These are phyloP conservation scores for Leccinum griseonigrum DNA, from an alignment of 1,284 basidiomycete species.

Conservation along the genomic window DNA sequence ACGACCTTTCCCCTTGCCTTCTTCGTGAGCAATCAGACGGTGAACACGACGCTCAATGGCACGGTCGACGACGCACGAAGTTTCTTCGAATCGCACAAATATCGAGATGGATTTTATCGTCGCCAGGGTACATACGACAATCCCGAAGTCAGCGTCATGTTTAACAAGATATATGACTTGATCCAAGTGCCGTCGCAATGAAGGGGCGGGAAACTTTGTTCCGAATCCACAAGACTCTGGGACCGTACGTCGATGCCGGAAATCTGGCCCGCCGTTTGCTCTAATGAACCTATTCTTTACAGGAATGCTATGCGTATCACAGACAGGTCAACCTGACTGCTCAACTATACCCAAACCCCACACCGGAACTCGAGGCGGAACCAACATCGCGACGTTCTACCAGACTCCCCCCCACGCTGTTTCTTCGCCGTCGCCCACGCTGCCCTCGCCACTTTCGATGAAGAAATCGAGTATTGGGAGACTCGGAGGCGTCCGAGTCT, in stretches of 20 bases:
- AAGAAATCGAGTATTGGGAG: too few relatives aligned
- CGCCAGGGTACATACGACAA: slow-evolving; percentile 21
- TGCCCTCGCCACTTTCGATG: too few relatives aligned
- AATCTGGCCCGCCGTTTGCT: background rate
- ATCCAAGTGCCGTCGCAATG: slow-evolving; percentile 16
- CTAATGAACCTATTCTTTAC: slow-evolving; percentile 4
- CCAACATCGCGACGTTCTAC: slow-evolving; percentile 26
- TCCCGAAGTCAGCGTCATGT: slow-evolving; percentile 1
- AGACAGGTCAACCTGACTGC: slow-evolving; percentile 23
- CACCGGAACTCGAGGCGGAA: slow-evolving; percentile 15
- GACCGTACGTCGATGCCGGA: slow-evolving; percentile 14
- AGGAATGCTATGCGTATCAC: slow-evolving; percentile 23
- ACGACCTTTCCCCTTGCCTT: slow-evolving; percentile 28
- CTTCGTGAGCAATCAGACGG: slow-evolving; percentile 28
- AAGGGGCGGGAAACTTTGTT: slow-evolving; percentile 23
- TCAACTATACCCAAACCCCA: slow-evolving; percentile 22
- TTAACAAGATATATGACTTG: background rate
- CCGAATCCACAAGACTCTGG: slow-evolving; percentile 9
- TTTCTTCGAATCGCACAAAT: slow-evolving; percentile 21
- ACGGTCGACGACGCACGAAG: slow-evolving; percentile 17
- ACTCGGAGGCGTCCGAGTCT: too few relatives aligned
- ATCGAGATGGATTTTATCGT: slow-evolving; percentile 25
- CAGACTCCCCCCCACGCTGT: background rate
- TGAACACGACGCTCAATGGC: slow-evolving; percentile 9
- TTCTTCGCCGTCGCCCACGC: too few relatives aligned